Evolutionary conservation across 2,329 filamentous ascomycete genomes (phyloP).

Genomic region (Ophiognomonia clavigignenti-juglandacearum): DNA sequence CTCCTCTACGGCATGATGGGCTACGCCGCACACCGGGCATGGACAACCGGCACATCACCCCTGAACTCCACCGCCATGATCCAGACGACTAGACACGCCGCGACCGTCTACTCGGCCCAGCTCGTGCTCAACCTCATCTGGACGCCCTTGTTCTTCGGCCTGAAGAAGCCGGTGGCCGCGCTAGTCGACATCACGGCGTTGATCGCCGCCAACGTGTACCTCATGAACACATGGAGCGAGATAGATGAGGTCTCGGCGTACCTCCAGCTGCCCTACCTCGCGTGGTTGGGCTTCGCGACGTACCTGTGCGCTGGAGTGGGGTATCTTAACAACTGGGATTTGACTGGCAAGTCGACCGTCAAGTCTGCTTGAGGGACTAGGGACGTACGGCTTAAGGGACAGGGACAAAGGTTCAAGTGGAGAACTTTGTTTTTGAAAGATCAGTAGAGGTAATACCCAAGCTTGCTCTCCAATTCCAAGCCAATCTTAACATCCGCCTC

Average conservation of each 20-base stretch:
- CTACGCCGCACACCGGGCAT: constrained; percentile 78
- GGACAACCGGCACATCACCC: constrained; percentile 56
- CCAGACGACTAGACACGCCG: constrained; percentile 58
- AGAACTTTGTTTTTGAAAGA: too few species aligned
- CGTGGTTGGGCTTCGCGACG: constrained; percentile 83
- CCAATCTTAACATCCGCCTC: constrained; percentile 20
- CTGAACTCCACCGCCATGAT: constrained; percentile 46
- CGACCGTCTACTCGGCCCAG: constrained; percentile 80
- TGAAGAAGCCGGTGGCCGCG: constrained; percentile 68
- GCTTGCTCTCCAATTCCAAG: constrained; percentile 24
- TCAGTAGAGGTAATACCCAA: constrained; percentile 24
- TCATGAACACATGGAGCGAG: constrained; percentile 70
- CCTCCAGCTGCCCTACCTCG: constrained; percentile 75
- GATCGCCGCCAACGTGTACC: constrained; percentile 65
- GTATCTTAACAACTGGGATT: constrained; percentile 64
- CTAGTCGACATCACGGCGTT: constrained; percentile 71
- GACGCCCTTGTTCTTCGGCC: constrained; percentile 91
- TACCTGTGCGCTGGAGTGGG: constrained; percentile 72
- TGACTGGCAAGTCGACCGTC: constrained; percentile 33
- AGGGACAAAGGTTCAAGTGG: not conserved
- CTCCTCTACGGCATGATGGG: constrained; percentile 73
- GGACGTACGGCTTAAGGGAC: not conserved
- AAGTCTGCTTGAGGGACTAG: constrained; percentile 18
- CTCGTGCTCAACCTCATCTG: constrained; percentile 79
- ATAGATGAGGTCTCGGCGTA: constrained; percentile 72